Conservation (phyloP, 78 protist species). For the Blattamonas nauphoetae region DNA sequence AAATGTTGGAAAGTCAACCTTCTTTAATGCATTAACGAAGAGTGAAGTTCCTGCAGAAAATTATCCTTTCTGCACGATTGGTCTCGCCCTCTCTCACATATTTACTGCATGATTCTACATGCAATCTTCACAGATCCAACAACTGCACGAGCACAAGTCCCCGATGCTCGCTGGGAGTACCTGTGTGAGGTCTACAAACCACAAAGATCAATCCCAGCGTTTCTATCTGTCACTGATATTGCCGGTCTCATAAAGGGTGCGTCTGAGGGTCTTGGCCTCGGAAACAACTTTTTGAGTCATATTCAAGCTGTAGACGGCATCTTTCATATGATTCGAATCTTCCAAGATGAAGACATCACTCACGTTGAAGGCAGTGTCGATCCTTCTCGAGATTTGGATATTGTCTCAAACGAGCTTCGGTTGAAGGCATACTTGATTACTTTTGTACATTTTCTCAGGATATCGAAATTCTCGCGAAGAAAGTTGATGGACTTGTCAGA, state of each 20-base stretch:
- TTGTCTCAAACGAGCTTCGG: constrained; percentile 74
- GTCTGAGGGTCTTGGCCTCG: constrained; percentile 82
- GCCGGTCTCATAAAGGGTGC: constrained; percentile 97
- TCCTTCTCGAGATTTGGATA: constrained; percentile 81
- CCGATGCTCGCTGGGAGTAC: constrained; percentile 81
- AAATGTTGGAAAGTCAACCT: constrained; percentile 82
- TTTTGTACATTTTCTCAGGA: too few species aligned
- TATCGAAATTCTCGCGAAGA: constrained; percentile 30
- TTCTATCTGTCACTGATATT: constrained; percentile 66
- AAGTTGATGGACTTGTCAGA: not conserved
- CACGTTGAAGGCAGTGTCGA: constrained; percentile 90
- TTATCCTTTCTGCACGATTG: constrained; percentile 90
- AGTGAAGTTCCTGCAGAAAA: constrained; percentile 27
- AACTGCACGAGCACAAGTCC: constrained; percentile 59
- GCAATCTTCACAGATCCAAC: not conserved
- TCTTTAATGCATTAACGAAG: constrained; percentile 47
- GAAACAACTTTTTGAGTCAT: constrained; percentile 88
- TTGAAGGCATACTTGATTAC: too few species aligned
- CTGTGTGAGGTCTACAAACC: constrained; percentile 70
- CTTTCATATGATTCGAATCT: constrained; percentile 79
- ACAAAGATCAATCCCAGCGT: constrained; percentile 68
- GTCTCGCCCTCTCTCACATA: not conserved
- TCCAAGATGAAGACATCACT: constrained; percentile 68
- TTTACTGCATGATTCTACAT: not conserved
- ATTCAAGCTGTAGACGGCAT: constrained; percentile 86